Evolutionary conservation across 257 asterid genomes (phyloP), one percentile per base, ranked within the genome.

Genomic region (Haberlea rhodopensis): DNA sequence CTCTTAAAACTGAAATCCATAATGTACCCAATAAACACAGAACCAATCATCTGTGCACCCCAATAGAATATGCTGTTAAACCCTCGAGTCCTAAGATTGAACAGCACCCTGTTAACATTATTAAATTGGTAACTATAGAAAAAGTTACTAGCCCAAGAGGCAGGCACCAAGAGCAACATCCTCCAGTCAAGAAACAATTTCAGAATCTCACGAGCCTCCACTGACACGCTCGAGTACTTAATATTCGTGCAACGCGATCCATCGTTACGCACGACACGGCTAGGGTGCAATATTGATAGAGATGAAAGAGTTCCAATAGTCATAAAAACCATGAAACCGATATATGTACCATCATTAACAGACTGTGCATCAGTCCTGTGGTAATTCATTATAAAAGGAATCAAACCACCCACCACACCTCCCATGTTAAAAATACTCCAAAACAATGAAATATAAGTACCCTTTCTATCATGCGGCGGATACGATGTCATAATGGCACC

Each of bases 401-500:
- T 87, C 1, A 90, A 71, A 1, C 99, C 97, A 0, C 97, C 99
- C 22, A 90, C 79, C 0, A 94, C 97, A 5, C 99, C 99, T 3
- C 99, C 99, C 82, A 87, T 62, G 65, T 90, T 90, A 63, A 90
- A 90, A 4, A 94, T 90, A 27, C 97, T 84, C 99, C 99, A 94
- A 34, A 94, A 94, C 55, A 90, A 18, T 31, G 97, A 81, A 19
- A 94, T 94, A 73, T 90, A 94, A 6, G 57, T 77, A 25, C 99
- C 99, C 62, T 90, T 94, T 15, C 97, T 76, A 13, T 75, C 75
- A 16, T 81, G 99, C 0, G 99, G 96, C 0, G 99, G 99, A 53
- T 94, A 90, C 0, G 97, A 94, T 0, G 97, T 94, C 99, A 94
- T 90, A 3, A 94, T 94, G 0, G 97, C 97, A 1, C 97, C 99